A percentile compares a stretch with the other conserved stretches of the same genome.
These are phyloP conservation scores for Leccinum cinnamomeum DNA, from an alignment of 1,284 basidiomycete species.

Conservation along the genomic window DNA sequence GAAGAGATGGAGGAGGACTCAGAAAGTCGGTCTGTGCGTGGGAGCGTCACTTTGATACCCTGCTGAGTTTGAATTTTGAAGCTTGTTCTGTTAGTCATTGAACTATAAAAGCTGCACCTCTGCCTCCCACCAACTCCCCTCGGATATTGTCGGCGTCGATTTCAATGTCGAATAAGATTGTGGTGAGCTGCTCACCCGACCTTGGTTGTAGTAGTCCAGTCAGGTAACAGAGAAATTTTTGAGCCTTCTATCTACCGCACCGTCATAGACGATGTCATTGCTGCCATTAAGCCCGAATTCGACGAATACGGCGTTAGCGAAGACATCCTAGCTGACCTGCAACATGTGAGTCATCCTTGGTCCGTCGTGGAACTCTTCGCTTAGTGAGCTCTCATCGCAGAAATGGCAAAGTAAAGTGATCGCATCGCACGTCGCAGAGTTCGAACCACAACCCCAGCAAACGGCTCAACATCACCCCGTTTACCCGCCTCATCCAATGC, in stretches of 20 bases:
- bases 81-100: conserved; percentile 41
- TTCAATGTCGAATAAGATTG: conserved; percentile 85
- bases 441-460: conserved; percentile 60
- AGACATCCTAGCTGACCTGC: conserved; percentile 85
- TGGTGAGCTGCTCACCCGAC: conserved; percentile 79
- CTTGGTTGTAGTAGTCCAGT: conserved; percentile 54
- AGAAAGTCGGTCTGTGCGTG: conserved; percentile 47
- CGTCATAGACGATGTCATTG: conserved; percentile 97
- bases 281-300: conserved; percentile 88
- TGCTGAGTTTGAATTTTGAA: conserved; percentile 44
- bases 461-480: conserved; percentile 47
- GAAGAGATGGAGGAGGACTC: background rate
- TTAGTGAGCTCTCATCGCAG: conserved; percentile 41
- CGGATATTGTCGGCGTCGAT: conserved; percentile 33
- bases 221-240: conserved; percentile 57
- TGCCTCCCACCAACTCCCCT: conserved; percentile 37
- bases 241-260: conserved; percentile 91
- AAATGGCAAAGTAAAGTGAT: conserved; percentile 96
- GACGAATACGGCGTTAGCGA: conserved; percentile 96
- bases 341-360: conserved; percentile 63
- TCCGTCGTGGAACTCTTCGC: conserved; percentile 6
- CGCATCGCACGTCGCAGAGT: conserved; percentile 91
- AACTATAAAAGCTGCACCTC: conserved; percentile 50
- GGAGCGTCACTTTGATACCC: conserved; percentile 34
- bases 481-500: conserved; percentile 53